Conservation (phyloP, 768 basidiomycete genomes). For the Pleurotus tuber-regium region DNA sequence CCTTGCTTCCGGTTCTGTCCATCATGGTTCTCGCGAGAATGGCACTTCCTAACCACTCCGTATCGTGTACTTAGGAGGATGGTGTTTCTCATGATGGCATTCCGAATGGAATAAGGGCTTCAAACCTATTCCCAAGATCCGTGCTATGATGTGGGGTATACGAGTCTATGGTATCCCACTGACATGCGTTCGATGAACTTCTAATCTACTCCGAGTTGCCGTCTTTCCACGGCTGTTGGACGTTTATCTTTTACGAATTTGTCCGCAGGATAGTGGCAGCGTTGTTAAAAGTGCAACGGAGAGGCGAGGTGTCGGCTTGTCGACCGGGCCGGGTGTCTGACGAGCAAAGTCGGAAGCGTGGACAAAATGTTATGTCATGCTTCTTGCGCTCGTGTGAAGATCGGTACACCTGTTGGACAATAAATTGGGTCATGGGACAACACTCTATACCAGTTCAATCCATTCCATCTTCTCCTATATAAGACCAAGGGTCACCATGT, state of each 20-base stretch:
- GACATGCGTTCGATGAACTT: background rate
- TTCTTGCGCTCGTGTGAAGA: conserved; percentile 6
- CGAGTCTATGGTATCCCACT: background rate
- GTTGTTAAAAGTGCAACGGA: no score
- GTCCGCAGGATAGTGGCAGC: background rate
- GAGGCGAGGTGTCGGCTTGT: background rate
- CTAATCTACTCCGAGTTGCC: background rate
- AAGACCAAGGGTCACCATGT: conserved; percentile 8
- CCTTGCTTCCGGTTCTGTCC: conserved; percentile 6
- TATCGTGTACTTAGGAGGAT: background rate
- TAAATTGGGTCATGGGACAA: conserved; percentile 10
- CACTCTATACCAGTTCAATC: background rate
- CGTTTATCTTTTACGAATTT: background rate
- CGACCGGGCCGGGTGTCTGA: conserved; percentile 3
- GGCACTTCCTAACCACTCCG: background rate
- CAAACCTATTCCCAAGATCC: conserved; percentile 1
- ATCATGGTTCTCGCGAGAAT: conserved; percentile 2
- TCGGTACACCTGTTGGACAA: background rate
- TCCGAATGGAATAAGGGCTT: conserved; percentile 1
- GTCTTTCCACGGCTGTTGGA: background rate
- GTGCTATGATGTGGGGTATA: background rate
- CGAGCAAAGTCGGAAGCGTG: conserved; percentile 1
- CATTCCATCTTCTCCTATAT: background rate
- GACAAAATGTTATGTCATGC: background rate
- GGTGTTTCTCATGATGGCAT: conserved; percentile 3